Conservation (phyloP, 371 early-diverging fungal species). For the Rhizomucor miehei region DNA sequence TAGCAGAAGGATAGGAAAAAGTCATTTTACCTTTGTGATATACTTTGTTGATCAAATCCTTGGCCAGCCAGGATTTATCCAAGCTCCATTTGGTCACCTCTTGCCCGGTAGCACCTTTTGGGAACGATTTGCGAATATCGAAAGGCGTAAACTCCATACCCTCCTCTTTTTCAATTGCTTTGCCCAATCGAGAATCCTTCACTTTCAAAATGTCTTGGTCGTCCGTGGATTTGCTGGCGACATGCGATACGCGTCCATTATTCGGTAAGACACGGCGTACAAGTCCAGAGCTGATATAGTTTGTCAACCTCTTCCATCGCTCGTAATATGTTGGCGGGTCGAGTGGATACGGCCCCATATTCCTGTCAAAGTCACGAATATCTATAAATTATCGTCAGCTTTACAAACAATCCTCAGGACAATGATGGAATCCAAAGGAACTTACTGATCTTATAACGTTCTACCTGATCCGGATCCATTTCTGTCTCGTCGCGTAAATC, state of each 20-base stretch:
- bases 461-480: conserved; percentile 45
- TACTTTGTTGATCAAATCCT: conserved; percentile 33
- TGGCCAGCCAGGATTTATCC: conserved; percentile 88
- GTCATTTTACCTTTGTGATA: conserved; percentile 47
- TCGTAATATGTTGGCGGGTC: conserved; percentile 58
- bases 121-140: conserved; percentile 82
- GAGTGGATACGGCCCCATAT: conserved; percentile 86
- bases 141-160: conserved; percentile 62
- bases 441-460: conserved; percentile 46
- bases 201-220: conserved; percentile 7
- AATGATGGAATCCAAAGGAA: too few species aligned
- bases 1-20: not conserved
- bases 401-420: not conserved
- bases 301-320: conserved; percentile 74
- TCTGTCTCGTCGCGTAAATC: conserved; percentile 50
- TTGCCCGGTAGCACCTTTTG: conserved; percentile 65
- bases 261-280: conserved; percentile 63
- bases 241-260: conserved; percentile 52
- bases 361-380: conserved; percentile 77
- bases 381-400: conserved; percentile 33
- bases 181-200: conserved; percentile 35
- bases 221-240: conserved; percentile 21
- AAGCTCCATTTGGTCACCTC: conserved; percentile 78
- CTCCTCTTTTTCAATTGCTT: conserved; percentile 39
- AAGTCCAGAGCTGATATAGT: conserved; percentile 56